These are phyloP conservation scores for Phytophthora cactorum DNA, from an alignment of 352 stramenopile genomes.

Conservation along the genomic window DNA sequence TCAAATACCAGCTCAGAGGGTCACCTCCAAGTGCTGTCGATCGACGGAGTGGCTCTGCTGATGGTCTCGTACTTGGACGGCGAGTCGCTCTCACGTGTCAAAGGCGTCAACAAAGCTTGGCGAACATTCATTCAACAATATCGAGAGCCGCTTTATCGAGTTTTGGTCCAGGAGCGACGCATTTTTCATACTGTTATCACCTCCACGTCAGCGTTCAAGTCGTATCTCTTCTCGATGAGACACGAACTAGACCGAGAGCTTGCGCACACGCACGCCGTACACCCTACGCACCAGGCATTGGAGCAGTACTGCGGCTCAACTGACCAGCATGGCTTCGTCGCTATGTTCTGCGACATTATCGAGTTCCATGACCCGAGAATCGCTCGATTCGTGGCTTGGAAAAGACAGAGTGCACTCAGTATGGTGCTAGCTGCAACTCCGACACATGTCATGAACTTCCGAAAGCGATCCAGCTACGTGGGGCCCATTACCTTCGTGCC, in stretches of 20 bases:
- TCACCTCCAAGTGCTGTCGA: slow-evolving; percentile 29
- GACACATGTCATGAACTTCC: slow-evolving; percentile 66
- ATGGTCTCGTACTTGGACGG: slow-evolving; percentile 64
- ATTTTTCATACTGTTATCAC: slow-evolving; percentile 51
- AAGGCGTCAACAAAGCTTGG: slow-evolving; percentile 53
- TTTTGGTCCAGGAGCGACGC: slow-evolving; percentile 31
- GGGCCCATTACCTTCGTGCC: slow-evolving; percentile 74
- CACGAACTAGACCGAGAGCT: slow-evolving; percentile 56
- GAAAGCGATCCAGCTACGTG: slow-evolving; percentile 51
- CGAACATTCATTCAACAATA: slow-evolving; percentile 46
- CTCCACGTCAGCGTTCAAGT: slow-evolving; percentile 57
- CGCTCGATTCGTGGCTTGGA: slow-evolving; percentile 59
- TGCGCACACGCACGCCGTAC: slow-evolving; percentile 48
- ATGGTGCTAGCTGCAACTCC: slow-evolving; percentile 71
- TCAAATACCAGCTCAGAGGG: slow-evolving; percentile 11
- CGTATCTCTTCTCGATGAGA: slow-evolving; percentile 55
- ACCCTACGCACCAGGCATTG: slow-evolving; percentile 45
- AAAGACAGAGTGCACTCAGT: slow-evolving; percentile 61
- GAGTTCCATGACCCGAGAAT: slow-evolving; percentile 67
- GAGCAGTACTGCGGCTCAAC: slow-evolving; percentile 60
- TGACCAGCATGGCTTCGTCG: slow-evolving; percentile 70
- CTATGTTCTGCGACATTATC: slow-evolving; percentile 82
- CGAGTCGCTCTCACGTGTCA: slow-evolving; percentile 46
- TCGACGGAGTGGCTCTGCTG: slow-evolving; percentile 59
- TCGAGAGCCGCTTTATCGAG: slow-evolving; percentile 44